Base-by-base conservation (phyloP, 2,329 filamentous ascomycete species). In the Aureobasidium sp. region DNA sequence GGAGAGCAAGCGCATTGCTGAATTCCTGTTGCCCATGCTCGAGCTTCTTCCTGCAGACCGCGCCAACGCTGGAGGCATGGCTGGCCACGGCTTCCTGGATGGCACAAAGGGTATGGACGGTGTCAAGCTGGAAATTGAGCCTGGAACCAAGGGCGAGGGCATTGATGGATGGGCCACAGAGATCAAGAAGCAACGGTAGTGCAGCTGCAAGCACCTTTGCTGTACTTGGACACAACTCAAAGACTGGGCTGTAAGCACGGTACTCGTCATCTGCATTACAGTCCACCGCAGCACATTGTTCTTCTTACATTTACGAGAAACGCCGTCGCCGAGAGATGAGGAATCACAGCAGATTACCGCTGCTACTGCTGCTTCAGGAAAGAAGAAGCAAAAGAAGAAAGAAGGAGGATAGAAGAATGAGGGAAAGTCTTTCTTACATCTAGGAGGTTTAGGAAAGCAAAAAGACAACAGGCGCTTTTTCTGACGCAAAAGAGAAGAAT, bases 1-100 rank as follows among this genome's bases (percentile, higher is more conserved):
- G 56, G 92, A 97, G 68, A 86, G 84, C 48, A 88, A 87, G 76
- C 84, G 84, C 64, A 87, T 97, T 66, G 82, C 87, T 17, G 88
- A 90, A 32, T 97, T 99, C 76, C 75, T 99, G 63, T 81, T 87
- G 0, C 94, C 94, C 0, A 95, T 97, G 91, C 80, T 99, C 43
- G 91, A 97, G 74, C 79, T 99, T 27, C 78, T 91, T 44, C 94
- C 94, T 0, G 90, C 93, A 64, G 89, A 90, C 75, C 82, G 94
- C 44, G 94, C 94, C 12, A 99, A 97, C 72, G 94, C 94, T 0
- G 94, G 94, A 39, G 94, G 94, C 6, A 97, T 97, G 94, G 87
- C 89, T 4, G 87, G 88, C 7, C 91, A 96, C 69, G 73, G 79
- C 6, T 97, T 93, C 83, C 76, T 97, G 67, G 85, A 89, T 65